Evolutionary conservation across 2,329 filamentous ascomycete genomes (phyloP).

Genomic region (Hansfordia pulvinata): DNA sequence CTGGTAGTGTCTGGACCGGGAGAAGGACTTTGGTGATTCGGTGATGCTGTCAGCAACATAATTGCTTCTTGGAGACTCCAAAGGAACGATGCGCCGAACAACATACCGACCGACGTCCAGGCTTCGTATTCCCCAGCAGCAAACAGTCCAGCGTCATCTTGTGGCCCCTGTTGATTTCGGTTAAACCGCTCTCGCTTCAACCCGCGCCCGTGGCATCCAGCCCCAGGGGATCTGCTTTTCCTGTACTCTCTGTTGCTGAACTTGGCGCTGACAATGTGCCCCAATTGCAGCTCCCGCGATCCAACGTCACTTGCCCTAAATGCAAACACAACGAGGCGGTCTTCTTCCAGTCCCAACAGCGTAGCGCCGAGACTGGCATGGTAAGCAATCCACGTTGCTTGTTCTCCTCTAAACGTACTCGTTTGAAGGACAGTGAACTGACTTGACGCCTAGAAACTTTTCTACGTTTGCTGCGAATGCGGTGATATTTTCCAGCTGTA

Average conservation of each 20-base stretch:
- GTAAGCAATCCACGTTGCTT: conserved; percentile 36
- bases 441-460: conserved; percentile 53
- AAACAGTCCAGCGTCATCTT: too few species aligned
- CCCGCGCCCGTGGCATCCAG: conserved; percentile 8
- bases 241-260: conserved; percentile 12
- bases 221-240: conserved; percentile 11
- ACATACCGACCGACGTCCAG: too few species aligned
- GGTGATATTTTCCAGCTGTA: conserved; percentile 66
- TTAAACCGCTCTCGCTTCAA: too few species aligned
- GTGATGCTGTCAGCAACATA: too few species aligned
- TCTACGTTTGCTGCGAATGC: conserved; percentile 89
- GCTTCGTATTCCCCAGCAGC: too few species aligned
- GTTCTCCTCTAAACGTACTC: conserved; percentile 1
- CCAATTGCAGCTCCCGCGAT: conserved; percentile 83
- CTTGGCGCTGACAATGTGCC: conserved; percentile 23
- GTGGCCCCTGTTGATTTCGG: too few species aligned
- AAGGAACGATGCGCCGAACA: too few species aligned
- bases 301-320: conserved; percentile 71
- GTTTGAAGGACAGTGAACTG: not conserved
- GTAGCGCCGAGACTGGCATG: conserved; percentile 96
- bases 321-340: conserved; percentile 86
- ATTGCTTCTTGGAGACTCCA: too few species aligned
- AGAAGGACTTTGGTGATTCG: too few species aligned
- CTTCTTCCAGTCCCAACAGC: conserved; percentile 97
- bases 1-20: too few species aligned